Evolutionary conservation across 495 filamentous ascomycete species (phyloP).

Genomic region (Podospora conica): DNA sequence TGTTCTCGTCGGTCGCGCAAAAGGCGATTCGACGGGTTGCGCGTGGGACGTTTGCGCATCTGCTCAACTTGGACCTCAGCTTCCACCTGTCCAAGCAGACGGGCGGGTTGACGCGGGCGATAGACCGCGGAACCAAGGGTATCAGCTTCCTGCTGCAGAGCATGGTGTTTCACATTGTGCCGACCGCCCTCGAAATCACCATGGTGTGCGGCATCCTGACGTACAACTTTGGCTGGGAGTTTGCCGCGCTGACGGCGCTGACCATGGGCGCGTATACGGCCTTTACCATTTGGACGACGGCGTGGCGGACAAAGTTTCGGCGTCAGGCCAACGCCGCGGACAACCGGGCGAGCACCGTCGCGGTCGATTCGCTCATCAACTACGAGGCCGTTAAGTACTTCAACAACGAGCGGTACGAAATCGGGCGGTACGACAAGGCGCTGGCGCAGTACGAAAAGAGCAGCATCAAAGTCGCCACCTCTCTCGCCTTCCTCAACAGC

Average conservation of each 20-base stretch:
- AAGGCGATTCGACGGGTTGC: constrained; percentile 92
- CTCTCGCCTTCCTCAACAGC: constrained; percentile 85
- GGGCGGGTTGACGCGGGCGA: constrained; percentile 86
- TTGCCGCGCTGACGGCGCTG: constrained; percentile 80
- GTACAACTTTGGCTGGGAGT: constrained; percentile 87
- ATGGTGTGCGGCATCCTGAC: constrained; percentile 93
- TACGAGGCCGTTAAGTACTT: constrained; percentile 99
- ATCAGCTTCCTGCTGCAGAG: constrained; percentile 95
- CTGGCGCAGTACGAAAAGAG: constrained; percentile 82
- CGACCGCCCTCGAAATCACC: constrained; percentile 86
- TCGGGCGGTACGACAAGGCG: constrained; percentile 81
- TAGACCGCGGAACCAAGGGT: constrained; percentile 94
- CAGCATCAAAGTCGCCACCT: constrained; percentile 94
- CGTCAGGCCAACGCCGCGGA: constrained; percentile 93
- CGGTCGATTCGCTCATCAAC: constrained; percentile 94
- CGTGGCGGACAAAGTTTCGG: constrained; percentile 94
- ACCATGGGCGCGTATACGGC: constrained; percentile 93
- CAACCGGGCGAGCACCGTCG: constrained; percentile 90
- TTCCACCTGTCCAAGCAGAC: constrained; percentile 95
- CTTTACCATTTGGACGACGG: constrained; percentile 91
- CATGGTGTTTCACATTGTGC: constrained; percentile 97
- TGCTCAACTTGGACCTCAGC: constrained; percentile 81
- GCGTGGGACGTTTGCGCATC: constrained; percentile 83
- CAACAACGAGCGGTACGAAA: constrained; percentile 95
- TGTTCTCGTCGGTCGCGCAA: constrained; percentile 94